Percentiles rank a stretch among this genome's conserved stretches.
These are phyloP conservation scores for Hippophae rhamnoides DNA, from an alignment of 306 rosid species.

Conservation along the genomic window DNA sequence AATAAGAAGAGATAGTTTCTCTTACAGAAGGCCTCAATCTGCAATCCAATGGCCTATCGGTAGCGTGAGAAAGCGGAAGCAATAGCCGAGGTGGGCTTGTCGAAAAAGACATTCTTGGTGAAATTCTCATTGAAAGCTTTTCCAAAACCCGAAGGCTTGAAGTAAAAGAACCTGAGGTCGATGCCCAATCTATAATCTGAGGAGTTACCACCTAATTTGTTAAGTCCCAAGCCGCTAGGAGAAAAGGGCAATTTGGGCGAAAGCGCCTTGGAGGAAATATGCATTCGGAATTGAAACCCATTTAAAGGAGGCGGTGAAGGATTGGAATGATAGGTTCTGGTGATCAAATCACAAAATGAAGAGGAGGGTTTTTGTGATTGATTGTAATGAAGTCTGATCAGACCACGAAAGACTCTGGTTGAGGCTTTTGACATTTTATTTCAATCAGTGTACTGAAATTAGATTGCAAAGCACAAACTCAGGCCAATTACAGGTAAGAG, in stretches of 20 bases:
- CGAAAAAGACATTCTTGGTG: conserved; percentile 34
- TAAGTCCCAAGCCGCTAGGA: background rate
- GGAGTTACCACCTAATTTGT: background rate
- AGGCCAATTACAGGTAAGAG: background rate
- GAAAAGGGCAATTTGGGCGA: conserved; percentile 4
- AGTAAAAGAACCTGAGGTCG: conserved; percentile 44
- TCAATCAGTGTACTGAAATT: background rate
- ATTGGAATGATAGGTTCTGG: conserved; percentile 19
- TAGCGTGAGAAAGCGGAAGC: conserved; percentile 53
- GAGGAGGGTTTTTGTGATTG: conserved; percentile 19
- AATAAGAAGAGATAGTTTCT: conserved; percentile 48
- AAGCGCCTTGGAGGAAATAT: conserved; percentile 21
- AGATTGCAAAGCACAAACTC: background rate
- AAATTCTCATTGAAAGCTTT: conserved; percentile 21
- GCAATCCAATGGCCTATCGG: conserved; percentile 72
- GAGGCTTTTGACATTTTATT: conserved; percentile 20
- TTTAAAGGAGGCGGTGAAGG: conserved; percentile 7
- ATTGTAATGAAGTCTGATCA: conserved; percentile 32
- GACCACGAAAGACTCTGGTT: conserved; percentile 40
- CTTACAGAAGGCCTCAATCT: conserved; percentile 74
- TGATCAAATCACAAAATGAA: conserved; percentile 7
- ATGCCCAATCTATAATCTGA: background rate
- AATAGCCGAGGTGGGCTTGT: conserved; percentile 44
- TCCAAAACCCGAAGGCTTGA: conserved; percentile 23
- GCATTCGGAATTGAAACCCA: conserved; percentile 2